Conservation (phyloP, 495 filamentous ascomycete species). For the Neurospora africana region DNA sequence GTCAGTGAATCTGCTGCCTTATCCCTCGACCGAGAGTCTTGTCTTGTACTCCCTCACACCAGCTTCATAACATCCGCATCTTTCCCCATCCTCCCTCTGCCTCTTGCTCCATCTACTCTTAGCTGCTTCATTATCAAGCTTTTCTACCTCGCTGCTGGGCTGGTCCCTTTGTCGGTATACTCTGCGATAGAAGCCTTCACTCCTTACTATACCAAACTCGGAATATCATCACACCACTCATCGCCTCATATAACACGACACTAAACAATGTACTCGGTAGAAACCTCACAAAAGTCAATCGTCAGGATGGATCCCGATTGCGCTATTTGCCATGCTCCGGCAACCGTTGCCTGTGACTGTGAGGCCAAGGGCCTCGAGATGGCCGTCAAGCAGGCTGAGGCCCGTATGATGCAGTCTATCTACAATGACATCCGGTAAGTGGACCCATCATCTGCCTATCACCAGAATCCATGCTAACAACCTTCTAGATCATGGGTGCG, state of each 20-base stretch:
- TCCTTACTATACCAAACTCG: constrained; percentile 22
- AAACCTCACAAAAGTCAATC: constrained; percentile 33
- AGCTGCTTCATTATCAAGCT: background rate
- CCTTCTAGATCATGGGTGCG: constrained; percentile 53
- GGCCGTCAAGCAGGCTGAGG: constrained; percentile 55
- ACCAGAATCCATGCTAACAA: constrained; percentile 14
- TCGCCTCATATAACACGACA: constrained; percentile 20
- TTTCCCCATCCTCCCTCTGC: constrained; percentile 5
- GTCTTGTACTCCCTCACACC: constrained; percentile 12
- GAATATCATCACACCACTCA: constrained; percentile 17
- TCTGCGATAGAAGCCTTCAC: constrained; percentile 16
- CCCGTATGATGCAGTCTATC: constrained; percentile 50
- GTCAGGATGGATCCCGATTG: constrained; percentile 59
- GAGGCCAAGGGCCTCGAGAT: constrained; percentile 57
- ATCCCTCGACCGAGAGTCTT: constrained; percentile 3
- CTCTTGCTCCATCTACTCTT: constrained; percentile 1
- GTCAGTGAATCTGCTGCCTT: constrained; percentile 27
- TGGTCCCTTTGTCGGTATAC: constrained; percentile 19
- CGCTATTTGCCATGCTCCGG: constrained; percentile 57
- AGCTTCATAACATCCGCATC: constrained; percentile 18
- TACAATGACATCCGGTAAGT: constrained; percentile 55
- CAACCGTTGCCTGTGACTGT: constrained; percentile 53
- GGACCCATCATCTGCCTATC: background rate
- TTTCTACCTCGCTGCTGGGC: constrained; percentile 16
- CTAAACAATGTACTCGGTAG: constrained; percentile 44